Conservation (phyloP, 768 basidiomycete species). For the Mrakia blollopis region DNA sequence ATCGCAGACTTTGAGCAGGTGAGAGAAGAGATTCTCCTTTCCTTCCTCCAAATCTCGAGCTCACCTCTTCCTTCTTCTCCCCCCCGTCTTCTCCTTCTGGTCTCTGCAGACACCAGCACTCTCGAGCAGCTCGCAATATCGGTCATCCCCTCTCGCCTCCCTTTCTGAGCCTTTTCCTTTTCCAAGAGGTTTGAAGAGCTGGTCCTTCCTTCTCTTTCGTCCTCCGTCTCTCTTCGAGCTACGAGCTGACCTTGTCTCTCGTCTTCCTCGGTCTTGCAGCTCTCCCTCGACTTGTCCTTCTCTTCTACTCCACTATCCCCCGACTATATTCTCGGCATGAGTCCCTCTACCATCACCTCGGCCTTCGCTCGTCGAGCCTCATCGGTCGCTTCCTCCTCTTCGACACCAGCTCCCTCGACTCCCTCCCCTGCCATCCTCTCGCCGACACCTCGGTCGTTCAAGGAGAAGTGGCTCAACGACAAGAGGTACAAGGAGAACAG, state of each 20-base stretch:
- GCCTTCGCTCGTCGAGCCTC: neutral
- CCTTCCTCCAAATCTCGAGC: neutral
- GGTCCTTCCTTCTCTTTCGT: too few relatives aligned
- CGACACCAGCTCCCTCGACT: neutral
- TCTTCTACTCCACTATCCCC: neutral
- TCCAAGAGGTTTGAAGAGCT: too few relatives aligned
- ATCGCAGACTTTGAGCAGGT: neutral
- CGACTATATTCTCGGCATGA: neutral
- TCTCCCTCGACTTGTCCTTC: neutral
- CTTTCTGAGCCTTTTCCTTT: too few relatives aligned
- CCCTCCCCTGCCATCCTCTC: neutral
- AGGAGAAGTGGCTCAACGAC: neutral
- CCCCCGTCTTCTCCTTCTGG: neutral
- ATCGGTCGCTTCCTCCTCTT: neutral
- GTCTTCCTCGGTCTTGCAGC: neutral
- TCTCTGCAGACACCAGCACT: neutral
- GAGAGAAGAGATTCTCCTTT: neutral
- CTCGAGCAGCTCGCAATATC: too few relatives aligned
- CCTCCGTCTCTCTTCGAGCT: too few relatives aligned
- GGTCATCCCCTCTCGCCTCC: too few relatives aligned
- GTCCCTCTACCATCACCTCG: neutral
- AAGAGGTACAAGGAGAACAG: conserved; percentile 13
- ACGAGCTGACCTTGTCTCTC: neutral
- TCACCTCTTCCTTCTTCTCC: neutral
- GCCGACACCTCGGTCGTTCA: neutral